Base-by-base conservation (phyloP, 1,284 basidiomycete species). In the Leccinum ponderosum region DNA sequence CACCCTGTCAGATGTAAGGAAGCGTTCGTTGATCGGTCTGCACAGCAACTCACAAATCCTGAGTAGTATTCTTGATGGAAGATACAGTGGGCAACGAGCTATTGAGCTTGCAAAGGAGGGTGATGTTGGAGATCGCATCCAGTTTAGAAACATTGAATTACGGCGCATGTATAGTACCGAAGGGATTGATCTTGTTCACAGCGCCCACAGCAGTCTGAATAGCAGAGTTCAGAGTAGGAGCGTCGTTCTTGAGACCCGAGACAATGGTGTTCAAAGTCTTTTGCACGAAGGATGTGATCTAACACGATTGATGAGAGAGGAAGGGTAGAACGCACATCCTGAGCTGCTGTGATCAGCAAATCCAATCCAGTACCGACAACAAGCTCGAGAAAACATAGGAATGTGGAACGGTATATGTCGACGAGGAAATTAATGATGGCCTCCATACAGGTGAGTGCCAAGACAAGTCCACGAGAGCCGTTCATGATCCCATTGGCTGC, bases 311-410 rank as follows among this genome's bases (percentile, higher is more conserved):
- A n/a, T 67, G 58, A 66, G 56, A 60, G 52, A 67, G 42, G 37
- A 22, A 22, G 22, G 47, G 55, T 47, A 44, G 50, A 33, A 80
- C 85, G 65, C 67, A 94, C 93, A 76, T 89, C 89, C 62, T 92
- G 78, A 1, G 95, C 91, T 6, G 93, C 94, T 53, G 79, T 81
- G 57, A 97, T 94, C 17, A 98, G 76, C 55, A 98, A 78, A 27
- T 87, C 83, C 39, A 99, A 79, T 2, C 85, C 87, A 14, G 94
- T 94, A 22, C 89, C 85, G 2, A 99, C 89, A 12, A 94, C 86
- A 53, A 98, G 82, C 77, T 98, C 94, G 65, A 98, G 79, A 65
- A 97, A 94, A 76, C 96, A 98, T 55, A 98, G 81, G 67, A 97
- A 88, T 1, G 95, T 89, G 4, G 93, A 94, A 42, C 94, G 88